Conservation (phyloP, 1,284 basidiomycete genomes). For the Chondrostereum purpureum region DNA sequence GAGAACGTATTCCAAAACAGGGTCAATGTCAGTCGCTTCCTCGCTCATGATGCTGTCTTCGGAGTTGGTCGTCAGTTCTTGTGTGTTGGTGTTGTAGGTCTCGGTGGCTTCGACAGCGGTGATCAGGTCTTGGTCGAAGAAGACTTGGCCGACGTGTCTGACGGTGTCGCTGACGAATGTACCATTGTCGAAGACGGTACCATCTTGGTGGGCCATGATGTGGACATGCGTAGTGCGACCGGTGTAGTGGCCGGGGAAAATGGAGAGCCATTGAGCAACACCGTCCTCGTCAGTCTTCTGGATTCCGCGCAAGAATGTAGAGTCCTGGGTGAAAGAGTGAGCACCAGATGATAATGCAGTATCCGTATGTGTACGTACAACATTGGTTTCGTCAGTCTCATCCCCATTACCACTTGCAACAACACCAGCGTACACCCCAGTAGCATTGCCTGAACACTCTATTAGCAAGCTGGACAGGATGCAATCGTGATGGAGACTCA, state of each 20-base stretch:
- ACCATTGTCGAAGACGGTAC: conserved; percentile 11
- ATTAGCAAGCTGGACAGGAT: background rate
- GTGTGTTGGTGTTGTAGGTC: conserved; percentile 16
- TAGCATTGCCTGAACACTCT: conserved; percentile 12
- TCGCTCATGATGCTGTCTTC: conserved; percentile 14
- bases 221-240: conserved; percentile 16
- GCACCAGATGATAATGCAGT: background rate
- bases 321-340: conserved; percentile 6
- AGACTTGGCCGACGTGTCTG: conserved; percentile 16
- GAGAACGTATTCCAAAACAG: conserved; percentile 6
- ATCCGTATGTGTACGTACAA: conserved; percentile 4
- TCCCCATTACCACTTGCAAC: conserved; percentile 14
- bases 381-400: conserved; percentile 9
- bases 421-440: conserved; percentile 15
- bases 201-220: conserved; percentile 13
- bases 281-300: conserved; percentile 13
- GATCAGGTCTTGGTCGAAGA: conserved; percentile 16
- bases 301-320: conserved; percentile 13
- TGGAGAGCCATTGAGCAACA: conserved; percentile 14
- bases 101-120: conserved; percentile 10
- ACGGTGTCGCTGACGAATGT: conserved; percentile 11
- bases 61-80: conserved; percentile 14
- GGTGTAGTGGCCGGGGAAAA: conserved; percentile 16
- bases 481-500: background rate
- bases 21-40: conserved; percentile 15